Base-by-base conservation (phyloP, 352 stramenopile species). In the Phytophthora fragariae region DNA sequence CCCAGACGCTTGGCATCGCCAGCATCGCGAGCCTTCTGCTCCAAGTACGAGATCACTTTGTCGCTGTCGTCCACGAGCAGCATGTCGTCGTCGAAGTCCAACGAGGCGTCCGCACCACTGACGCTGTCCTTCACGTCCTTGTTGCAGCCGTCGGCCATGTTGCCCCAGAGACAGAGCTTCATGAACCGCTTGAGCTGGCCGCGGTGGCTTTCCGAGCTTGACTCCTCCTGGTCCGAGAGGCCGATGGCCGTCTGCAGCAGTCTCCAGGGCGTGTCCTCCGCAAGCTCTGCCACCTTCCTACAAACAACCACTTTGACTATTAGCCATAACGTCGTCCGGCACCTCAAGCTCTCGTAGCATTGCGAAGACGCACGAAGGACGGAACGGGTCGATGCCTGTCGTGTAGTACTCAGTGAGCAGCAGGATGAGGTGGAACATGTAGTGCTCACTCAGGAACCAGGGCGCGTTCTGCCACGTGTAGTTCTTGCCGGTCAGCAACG, bases 341-440 rank as follows among this genome's bases (percentile, higher is more conserved):
- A 35, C 31, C 31, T 37, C 35, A 41, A 41, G 35, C 9, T 41
- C 9, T 41, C 35, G 35, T 41, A 1, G 24, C 24, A 27, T 27
- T 27, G 24, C 24, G 24, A 12, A 3, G 27, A 62, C 56, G 35
- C 71, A 86, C 79, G 68, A 64, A 37, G 77, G 70, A 47, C 83
- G 77, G 72, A 89, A 92, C 39, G 82, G 84, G 31, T 92, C 84
- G 11, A 89, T 47, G 10, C 68, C 70, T 29, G 79, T 83, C 9
- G 75, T 73, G 60, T 82, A 87, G 63, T 82, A 92, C 57, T 73
- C 82, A 4, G 79, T 62, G 56, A 92, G 56, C 29, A 90, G 57
- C 33, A 90, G 66, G 19, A 92, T 64, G 41, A 85, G 67, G 69
- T 89, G 83, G 76, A 90, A 92, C 61, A 89, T 73, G 81, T 92